Conservation (phyloP, 345 rosid genomes). For the Firmiana major region DNA sequence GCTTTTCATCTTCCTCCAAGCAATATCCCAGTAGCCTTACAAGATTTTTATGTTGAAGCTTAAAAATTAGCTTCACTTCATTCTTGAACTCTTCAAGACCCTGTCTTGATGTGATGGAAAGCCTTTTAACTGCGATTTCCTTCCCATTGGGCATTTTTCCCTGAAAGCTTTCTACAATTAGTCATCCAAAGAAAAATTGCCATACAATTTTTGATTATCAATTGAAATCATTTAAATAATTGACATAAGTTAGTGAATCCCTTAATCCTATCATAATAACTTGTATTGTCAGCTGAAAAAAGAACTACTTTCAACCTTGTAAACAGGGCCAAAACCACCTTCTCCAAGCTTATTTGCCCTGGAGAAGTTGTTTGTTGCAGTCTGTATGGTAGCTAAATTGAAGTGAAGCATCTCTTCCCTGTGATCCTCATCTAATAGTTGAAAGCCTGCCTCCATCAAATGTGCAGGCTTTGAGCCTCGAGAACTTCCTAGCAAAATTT, state of each 20-base stretch:
- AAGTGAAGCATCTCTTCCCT: conserved; percentile 28
- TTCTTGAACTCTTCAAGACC: conserved; percentile 53
- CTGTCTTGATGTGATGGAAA: conserved; percentile 45
- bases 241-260: no score
- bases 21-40: conserved; percentile 51
- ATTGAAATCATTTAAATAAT: no score
- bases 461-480: conserved; percentile 6
- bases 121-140: conserved; percentile 52
- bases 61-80: conserved; percentile 45
- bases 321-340: conserved; percentile 59
- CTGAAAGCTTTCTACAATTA: conserved; percentile 21
- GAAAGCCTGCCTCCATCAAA: conserved; percentile 1
- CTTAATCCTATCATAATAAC: no score
- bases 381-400: conserved; percentile 17
- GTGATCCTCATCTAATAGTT: conserved; percentile 18
- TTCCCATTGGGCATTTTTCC: conserved; percentile 38
- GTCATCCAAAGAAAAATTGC: neutral
- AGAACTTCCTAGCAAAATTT: conserved; percentile 20
- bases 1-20: conserved; percentile 42
- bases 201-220: neutral
- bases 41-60: conserved; percentile 56
- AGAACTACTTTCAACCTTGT: conserved; percentile 24
- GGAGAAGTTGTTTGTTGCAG: conserved; percentile 45
- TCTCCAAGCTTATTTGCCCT: conserved; percentile 45
- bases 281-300: no score